A percentile compares a stretch with the other conserved stretches of the same genome.
phyloP scores from a whole-genome alignment of 2,329 filamentous ascomycete species.

The Botrytis byssoidea region DNA sequence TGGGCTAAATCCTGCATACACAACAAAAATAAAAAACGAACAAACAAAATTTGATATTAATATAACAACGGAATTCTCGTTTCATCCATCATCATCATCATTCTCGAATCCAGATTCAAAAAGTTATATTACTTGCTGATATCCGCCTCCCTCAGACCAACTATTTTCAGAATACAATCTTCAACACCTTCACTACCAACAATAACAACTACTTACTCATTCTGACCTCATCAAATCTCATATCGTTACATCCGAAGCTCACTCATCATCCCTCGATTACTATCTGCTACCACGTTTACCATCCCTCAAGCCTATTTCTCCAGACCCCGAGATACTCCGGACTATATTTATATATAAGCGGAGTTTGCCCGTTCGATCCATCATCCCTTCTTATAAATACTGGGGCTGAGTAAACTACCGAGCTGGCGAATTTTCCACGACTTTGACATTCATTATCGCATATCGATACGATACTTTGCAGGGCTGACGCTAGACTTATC shows the following conservation, averaged over 20 bases:
- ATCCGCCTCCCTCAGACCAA: slow-evolving; percentile 2
- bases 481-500: slow-evolving; percentile 21
- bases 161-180: slow-evolving; percentile 3
- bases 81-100: slow-evolving; percentile 11
- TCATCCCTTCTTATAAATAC: not conserved
- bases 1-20: not conserved
- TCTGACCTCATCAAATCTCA: slow-evolving; percentile 17
- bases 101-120: not conserved
- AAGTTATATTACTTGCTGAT: slow-evolving; percentile 9
- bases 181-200: not conserved
- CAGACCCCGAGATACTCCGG: slow-evolving; percentile 15
- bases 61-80: slow-evolving; percentile 9
- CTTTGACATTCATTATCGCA: slow-evolving; percentile 9
- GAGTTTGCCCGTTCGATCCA: not conserved
- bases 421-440: not conserved
- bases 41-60: slow-evolving; percentile 5
- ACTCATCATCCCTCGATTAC: slow-evolving; percentile 9
- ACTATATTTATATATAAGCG: slow-evolving; percentile 18
- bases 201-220: not conserved
- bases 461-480: slow-evolving; percentile 14
- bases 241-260: slow-evolving; percentile 4
- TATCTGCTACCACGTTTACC: not conserved
- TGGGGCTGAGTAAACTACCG: slow-evolving; percentile 15
- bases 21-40: slow-evolving; percentile 2
- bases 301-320: slow-evolving; percentile 2